Conservation (phyloP, 495 filamentous ascomycete genomes). For the Penicillium fimorum region DNA sequence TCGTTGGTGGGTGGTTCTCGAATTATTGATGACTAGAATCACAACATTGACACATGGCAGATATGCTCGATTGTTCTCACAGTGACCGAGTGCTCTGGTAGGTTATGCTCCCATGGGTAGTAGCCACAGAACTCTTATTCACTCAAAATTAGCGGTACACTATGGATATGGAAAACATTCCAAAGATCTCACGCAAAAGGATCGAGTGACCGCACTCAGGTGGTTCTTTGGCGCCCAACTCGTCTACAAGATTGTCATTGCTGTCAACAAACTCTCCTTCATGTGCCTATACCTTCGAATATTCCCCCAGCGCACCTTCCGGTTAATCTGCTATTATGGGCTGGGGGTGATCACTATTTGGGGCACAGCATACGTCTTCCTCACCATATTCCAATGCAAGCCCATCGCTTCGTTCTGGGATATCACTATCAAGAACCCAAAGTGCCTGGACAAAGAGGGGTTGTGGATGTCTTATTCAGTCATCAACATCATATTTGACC, state of each 20-base stretch:
- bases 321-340: slow-evolving; percentile 22
- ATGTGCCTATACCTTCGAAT: slow-evolving; percentile 37
- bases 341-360: slow-evolving; percentile 17
- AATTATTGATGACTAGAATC: neutral
- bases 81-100: slow-evolving; percentile 3
- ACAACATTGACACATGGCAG: neutral
- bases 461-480: slow-evolving; percentile 26
- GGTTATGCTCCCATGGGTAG: neutral
- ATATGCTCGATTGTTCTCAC: slow-evolving; percentile 2
- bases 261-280: slow-evolving; percentile 37
- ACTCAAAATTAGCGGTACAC: neutral
- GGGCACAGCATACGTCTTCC: slow-evolving; percentile 28
- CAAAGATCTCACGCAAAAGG: neutral
- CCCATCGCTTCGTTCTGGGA: slow-evolving; percentile 41
- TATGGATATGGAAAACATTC: slow-evolving; percentile 6
- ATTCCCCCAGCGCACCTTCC: slow-evolving; percentile 31
- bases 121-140: neutral
- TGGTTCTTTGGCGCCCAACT: slow-evolving; percentile 32
- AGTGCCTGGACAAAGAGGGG: slow-evolving; percentile 19
- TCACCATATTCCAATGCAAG: slow-evolving; percentile 44
- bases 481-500: slow-evolving; percentile 39
- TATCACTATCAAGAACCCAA: slow-evolving; percentile 18
- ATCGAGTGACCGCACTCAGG: neutral
- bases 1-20: neutral
- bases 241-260: slow-evolving; percentile 37